Percentiles rank a stretch among this genome's conserved stretches.
phyloP scores from a whole-genome alignment of 75 land plant species.

The Pinus taeda region DNA sequence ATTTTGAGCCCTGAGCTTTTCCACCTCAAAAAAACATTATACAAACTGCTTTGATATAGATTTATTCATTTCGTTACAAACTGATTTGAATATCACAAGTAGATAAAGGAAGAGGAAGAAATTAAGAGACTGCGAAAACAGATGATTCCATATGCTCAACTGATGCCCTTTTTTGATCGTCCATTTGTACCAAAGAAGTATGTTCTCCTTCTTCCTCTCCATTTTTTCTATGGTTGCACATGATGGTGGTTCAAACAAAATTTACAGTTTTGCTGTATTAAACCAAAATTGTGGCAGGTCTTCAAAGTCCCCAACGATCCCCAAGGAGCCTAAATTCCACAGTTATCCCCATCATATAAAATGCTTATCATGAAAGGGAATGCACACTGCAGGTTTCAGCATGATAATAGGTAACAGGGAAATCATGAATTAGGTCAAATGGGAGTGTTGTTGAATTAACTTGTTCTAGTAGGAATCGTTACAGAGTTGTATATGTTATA shows the following conservation, averaged over 20 bases:
- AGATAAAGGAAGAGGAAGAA: slow-evolving; percentile 84
- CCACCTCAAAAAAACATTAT: too few species aligned
- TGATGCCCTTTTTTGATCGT: slow-evolving; percentile 87
- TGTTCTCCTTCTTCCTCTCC: background rate
- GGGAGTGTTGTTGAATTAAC: too few species aligned
- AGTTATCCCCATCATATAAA: background rate
- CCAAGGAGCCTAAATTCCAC: slow-evolving; percentile 54
- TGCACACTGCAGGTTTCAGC: too few species aligned
- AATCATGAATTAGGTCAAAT: too few species aligned
- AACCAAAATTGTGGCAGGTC: slow-evolving; percentile 31
- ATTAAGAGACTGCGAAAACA: slow-evolving; percentile 69
- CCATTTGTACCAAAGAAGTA: slow-evolving; percentile 87
- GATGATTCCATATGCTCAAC: slow-evolving; percentile 90
- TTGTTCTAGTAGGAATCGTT: too few species aligned
- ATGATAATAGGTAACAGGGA: too few species aligned
- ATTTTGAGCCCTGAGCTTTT: too few species aligned
- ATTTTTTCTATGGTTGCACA: too few species aligned
- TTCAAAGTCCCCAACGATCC: slow-evolving; percentile 44
- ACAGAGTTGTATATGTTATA: too few species aligned
- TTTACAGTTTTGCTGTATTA: background rate
- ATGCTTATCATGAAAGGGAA: background rate
- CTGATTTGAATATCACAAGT: background rate
- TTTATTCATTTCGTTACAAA: too few species aligned
- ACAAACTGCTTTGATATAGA: too few species aligned
- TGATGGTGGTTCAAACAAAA: too few species aligned